Evolutionary conservation across 2,329 filamentous ascomycete genomes (phyloP), one percentile per base, ranked within the genome.

Genomic region (Fonsecaea multimorphosa): DNA sequence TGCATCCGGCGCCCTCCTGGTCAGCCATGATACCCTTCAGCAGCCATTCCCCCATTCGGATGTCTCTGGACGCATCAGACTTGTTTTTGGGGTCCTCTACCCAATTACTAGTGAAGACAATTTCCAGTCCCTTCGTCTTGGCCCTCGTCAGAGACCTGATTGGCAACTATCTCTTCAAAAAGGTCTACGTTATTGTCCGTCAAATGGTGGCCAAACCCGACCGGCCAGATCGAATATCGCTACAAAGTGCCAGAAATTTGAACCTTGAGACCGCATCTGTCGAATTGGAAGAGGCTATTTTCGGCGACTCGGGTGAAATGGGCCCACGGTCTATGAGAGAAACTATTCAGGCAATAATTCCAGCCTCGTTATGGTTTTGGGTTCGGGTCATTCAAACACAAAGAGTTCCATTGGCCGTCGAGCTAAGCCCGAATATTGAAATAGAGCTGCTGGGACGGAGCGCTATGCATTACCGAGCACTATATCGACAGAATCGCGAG

Each of bases 11-110:
- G 11, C 78, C 78, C 6, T 71, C 74, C 19, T 32, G 74, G 36
- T 70, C 63, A 3, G 72, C 76, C 22, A 70, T 80, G 22, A 67
- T 80, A 27, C 79, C 80, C 2, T 79, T 80, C 57, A 74, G 69
- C 40, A 16, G 24, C 8, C 65, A 71, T 19, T 78, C 78, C 19
- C 69, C 78, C 6, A 72, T 79, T 63, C 75, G 74, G 53, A 58
- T 78, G 14, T 76, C 76, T 5, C 31, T 72, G 14, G 58, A 77
- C 6, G 76, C 75, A 24, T 55, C 66, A 9, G 68, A 73, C 29
- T 27, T 75, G 19, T 78, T 79, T 5, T 55, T 69, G 36, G 34
- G 54, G 6, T 74, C 73, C 3, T 57, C 80, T 11, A 62, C 70
- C n/a, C 62, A 59, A 0, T 76, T 76, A 65, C 40, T 69, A 1